Percentiles rank a stretch among this genome's conserved stretches.
phyloP scores from a whole-genome alignment of 2,329 filamentous ascomycete species.

The Mycosphaerella arachidis region DNA sequence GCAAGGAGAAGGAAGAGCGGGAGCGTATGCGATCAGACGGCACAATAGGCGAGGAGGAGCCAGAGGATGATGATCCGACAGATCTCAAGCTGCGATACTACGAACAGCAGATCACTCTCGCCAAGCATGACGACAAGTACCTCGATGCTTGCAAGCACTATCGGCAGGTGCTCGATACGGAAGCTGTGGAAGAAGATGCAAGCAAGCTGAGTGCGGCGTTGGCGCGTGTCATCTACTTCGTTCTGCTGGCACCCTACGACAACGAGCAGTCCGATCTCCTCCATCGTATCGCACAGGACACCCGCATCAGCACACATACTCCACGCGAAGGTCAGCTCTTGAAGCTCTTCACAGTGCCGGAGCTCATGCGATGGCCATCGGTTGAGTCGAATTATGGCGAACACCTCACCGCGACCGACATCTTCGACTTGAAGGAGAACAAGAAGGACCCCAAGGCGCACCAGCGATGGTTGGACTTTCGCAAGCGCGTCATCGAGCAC shows the following conservation, averaged over 20 bases:
- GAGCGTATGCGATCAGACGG: conserved; percentile 61
- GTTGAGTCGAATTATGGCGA: conserved; percentile 84
- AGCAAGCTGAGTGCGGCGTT: conserved; percentile 79
- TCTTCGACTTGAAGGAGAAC: conserved; percentile 66
- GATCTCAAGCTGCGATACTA: conserved; percentile 95
- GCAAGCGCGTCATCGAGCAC: conserved; percentile 98
- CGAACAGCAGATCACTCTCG: conserved; percentile 91
- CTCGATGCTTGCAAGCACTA: conserved; percentile 98
- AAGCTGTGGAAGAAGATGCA: conserved; percentile 86
- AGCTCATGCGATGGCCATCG: conserved; percentile 97
- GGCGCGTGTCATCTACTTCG: conserved; percentile 94
- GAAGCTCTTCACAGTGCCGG: conserved; percentile 89
- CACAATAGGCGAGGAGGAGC: conserved; percentile 59
- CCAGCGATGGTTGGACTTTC: conserved; percentile 86
- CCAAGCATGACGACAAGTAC: conserved; percentile 97
- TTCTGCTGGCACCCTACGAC: conserved; percentile 93
- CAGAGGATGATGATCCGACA: conserved; percentile 84
- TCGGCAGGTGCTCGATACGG: conserved; percentile 91
- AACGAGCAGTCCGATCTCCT: conserved; percentile 98
- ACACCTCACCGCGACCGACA: conserved; percentile 81
- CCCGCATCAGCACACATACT: conserved; percentile 55
- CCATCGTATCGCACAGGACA: conserved; percentile 83
- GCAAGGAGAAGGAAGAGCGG: conserved; percentile 79
- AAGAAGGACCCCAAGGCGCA: conserved; percentile 69
- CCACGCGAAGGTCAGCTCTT: conserved; percentile 78